A percentile compares a stretch with the other conserved stretches of the same genome.
phyloP scores from a whole-genome alignment of 768 basidiomycete genomes.

The Suillus variegatus region DNA sequence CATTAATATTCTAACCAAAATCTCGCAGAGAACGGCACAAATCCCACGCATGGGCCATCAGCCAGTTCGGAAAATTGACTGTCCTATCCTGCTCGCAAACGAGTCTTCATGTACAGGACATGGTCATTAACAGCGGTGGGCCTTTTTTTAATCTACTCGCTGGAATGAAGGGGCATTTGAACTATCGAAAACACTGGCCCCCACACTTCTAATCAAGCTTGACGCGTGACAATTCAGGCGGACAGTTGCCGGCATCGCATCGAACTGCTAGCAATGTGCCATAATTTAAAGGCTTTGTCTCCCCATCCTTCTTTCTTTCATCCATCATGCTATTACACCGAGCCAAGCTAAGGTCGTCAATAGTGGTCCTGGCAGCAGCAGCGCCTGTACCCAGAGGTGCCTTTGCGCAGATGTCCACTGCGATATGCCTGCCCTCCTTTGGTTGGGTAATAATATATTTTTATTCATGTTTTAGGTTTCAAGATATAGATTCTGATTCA shows the following conservation, averaged over 20 bases:
- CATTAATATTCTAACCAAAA: too few species aligned
- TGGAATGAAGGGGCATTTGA: neutral
- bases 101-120: neutral
- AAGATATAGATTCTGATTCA: conserved; percentile 1
- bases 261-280: conserved; percentile 10
- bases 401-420: conserved; percentile 26
- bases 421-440: conserved; percentile 20
- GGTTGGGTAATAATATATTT: conserved; percentile 24
- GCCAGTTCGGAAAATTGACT: too few species aligned
- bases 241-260: too few species aligned
- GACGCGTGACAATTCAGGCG: too few species aligned
- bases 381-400: conserved; percentile 19
- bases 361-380: conserved; percentile 18
- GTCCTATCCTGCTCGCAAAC: neutral
- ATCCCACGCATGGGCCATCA: too few species aligned
- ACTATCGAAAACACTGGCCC: neutral
- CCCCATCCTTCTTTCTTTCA: conserved; percentile 3
- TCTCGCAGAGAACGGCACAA: too few species aligned
- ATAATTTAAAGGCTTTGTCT: neutral
- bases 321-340: conserved; percentile 13
- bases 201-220: neutral
- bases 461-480: neutral
- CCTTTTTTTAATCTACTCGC: neutral
- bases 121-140: neutral
- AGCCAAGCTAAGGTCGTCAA: conserved; percentile 12